phyloP scores from a whole-genome alignment of 2,329 filamentous ascomycete species.

The Ophiocordyceps polyrhachis-furcata region DNA sequence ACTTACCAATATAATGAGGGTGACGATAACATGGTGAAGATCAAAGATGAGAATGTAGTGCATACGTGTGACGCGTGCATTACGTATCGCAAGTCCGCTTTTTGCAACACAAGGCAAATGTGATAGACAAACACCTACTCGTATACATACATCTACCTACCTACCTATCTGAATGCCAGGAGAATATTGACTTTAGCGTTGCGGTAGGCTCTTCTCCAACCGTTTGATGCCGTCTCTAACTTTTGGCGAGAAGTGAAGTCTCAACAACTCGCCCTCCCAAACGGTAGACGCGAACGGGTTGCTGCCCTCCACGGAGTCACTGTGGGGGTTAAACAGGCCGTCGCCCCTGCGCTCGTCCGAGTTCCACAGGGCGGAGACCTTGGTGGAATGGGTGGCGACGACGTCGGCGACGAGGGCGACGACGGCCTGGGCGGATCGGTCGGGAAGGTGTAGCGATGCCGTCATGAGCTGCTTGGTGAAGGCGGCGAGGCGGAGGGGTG shows the following conservation, averaged over 20 bases:
- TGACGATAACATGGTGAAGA: too few species aligned
- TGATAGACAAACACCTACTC: too few species aligned
- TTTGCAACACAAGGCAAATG: too few species aligned
- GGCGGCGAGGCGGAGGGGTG: slow-evolving; percentile 70
- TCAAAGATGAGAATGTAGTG: too few species aligned
- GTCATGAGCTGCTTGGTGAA: slow-evolving; percentile 87
- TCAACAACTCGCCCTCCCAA: slow-evolving; percentile 83
- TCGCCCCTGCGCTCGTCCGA: slow-evolving; percentile 88
- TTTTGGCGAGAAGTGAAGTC: slow-evolving; percentile 70
- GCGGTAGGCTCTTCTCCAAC: slow-evolving; percentile 45
- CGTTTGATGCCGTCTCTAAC: slow-evolving; percentile 57
- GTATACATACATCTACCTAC: not conserved
- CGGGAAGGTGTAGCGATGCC: slow-evolving; percentile 65
- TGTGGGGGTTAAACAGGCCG: slow-evolving; percentile 60
- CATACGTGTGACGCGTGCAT: too few species aligned
- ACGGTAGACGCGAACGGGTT: slow-evolving; percentile 82
- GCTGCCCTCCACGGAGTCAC: slow-evolving; percentile 59
- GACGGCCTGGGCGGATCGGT: slow-evolving; percentile 71
- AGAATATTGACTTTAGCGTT: slow-evolving; percentile 1
- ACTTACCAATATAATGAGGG: too few species aligned
- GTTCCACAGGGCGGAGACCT: slow-evolving; percentile 76
- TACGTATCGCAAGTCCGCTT: too few species aligned
- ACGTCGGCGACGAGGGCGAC: slow-evolving; percentile 63
- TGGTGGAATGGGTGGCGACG: slow-evolving; percentile 61
- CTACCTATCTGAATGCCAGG: not conserved